Evolutionary conservation across 331 rosid genomes (phyloP).

Genomic region (Pyrus hybrid): DNA sequence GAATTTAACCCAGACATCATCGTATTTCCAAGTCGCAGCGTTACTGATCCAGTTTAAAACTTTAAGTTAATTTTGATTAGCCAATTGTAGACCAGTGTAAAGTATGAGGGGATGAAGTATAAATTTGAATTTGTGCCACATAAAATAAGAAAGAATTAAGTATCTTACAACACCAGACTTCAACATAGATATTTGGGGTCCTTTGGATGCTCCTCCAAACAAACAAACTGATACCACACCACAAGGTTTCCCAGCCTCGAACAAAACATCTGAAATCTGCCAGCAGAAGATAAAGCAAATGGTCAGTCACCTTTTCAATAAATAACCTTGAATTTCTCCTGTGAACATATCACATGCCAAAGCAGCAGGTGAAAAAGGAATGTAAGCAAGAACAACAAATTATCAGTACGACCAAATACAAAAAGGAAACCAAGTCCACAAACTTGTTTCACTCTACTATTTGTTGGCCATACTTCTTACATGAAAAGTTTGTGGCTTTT

Average conservation of each 20-base stretch:
- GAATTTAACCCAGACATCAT: background rate
- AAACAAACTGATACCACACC: conserved; percentile 69
- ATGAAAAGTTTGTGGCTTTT: background rate
- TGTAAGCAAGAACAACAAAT: background rate
- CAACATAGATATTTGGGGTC: conserved; percentile 68
- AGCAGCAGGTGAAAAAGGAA: background rate
- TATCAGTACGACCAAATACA: background rate
- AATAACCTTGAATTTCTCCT: background rate
- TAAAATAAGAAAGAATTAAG: conserved; percentile 13
- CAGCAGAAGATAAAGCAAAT: conserved; percentile 16
- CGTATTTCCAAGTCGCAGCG: background rate
- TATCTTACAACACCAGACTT: conserved; percentile 88
- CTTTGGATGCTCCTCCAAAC: conserved; percentile 93
- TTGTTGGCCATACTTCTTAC: background rate
- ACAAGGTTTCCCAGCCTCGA: conserved; percentile 77
- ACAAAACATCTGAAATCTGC: conserved; percentile 84
- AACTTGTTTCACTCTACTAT: background rate
- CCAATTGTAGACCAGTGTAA: background rate
- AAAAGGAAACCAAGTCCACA: no score
- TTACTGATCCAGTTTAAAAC: no score
- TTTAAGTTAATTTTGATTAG: no score
- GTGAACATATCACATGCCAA: background rate
- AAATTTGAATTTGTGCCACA: background rate
- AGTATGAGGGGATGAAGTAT: background rate
- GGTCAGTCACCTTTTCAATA: background rate